phyloP scores from a whole-genome alignment of 2,329 filamentous ascomycete genomes.

The Paracorniculantispora psalliotae region DNA sequence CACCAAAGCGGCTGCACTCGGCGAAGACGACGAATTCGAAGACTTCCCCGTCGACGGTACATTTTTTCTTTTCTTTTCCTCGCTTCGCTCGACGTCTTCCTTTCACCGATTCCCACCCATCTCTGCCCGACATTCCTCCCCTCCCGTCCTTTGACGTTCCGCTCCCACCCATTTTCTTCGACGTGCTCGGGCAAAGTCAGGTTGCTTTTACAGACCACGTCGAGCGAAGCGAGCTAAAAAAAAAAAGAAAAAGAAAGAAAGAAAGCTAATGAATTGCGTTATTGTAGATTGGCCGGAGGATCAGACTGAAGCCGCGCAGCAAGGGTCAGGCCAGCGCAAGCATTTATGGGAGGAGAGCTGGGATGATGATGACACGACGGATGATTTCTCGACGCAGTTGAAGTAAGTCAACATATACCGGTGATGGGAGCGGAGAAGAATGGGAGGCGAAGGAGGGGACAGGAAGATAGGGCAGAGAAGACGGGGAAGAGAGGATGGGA shows the following conservation, averaged over 20 bases:
- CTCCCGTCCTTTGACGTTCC: too few species aligned
- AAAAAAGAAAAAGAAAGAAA: background rate
- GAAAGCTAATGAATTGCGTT: background rate
- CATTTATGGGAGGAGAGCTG: constrained; percentile 99
- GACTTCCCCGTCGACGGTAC: constrained; percentile 95
- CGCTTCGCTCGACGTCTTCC: background rate
- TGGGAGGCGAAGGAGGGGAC: too few species aligned
- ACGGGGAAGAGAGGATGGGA: too few species aligned
- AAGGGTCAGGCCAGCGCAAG: constrained; percentile 59
- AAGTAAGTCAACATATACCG: too few species aligned
- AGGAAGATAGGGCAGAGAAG: too few species aligned
- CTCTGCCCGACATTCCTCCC: too few species aligned
- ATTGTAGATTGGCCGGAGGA: constrained; percentile 82
- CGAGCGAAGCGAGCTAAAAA: background rate
- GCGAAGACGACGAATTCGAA: constrained; percentile 98
- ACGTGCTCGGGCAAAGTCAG: too few species aligned
- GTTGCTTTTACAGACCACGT: background rate
- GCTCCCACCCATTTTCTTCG: too few species aligned
- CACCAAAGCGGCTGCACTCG: constrained; percentile 61
- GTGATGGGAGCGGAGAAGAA: too few species aligned
- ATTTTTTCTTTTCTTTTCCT: constrained; percentile 20
- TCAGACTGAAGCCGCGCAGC: constrained; percentile 75
- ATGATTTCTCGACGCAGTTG: constrained; percentile 92
- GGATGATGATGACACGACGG: constrained; percentile 96
- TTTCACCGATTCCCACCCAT: too few species aligned